Percentiles rank a stretch among this genome's conserved stretches.
Evolutionary conservation across 176 grass and related monocot genomes (phyloP).

Genomic region (Oryza brachyantha): DNA sequence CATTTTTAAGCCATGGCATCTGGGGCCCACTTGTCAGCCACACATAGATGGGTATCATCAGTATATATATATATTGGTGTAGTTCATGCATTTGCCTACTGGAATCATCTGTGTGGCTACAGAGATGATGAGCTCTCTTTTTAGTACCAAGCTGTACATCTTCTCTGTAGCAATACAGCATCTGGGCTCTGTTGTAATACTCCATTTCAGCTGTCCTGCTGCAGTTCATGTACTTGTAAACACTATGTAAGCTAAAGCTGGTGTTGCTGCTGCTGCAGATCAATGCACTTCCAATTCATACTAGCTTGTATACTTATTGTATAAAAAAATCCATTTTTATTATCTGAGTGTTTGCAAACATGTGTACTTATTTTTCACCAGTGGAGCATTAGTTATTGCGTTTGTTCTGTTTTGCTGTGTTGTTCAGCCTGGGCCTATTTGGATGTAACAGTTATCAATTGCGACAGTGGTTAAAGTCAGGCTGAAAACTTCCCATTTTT

Average conservation of each 20-base stretch:
- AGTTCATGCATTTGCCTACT: not conserved
- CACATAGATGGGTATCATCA: not conserved
- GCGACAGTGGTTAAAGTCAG: too few relatives aligned
- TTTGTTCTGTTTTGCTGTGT: not conserved
- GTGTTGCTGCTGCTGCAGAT: not conserved
- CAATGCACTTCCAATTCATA: not conserved
- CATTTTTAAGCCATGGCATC: constrained; percentile 33
- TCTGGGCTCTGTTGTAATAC: not conserved
- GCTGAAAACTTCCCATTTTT: too few relatives aligned
- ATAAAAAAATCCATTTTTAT: not conserved
- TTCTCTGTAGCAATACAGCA: not conserved
- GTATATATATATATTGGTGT: not conserved
- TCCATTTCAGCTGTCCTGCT: not conserved
- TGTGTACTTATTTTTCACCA: not conserved
- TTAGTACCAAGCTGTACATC: not conserved
- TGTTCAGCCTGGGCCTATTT: not conserved
- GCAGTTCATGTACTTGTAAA: not conserved
- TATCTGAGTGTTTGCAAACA: not conserved
- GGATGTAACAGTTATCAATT: not conserved
- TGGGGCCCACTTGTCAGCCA: not conserved
- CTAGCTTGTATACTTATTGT: too few relatives aligned
- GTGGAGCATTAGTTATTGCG: not conserved
- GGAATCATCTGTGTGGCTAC: not conserved
- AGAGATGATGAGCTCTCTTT: not conserved
- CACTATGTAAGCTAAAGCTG: not conserved